Conservation (phyloP, 2,329 filamentous ascomycete genomes). For the Chaetomium strumarium region DNA sequence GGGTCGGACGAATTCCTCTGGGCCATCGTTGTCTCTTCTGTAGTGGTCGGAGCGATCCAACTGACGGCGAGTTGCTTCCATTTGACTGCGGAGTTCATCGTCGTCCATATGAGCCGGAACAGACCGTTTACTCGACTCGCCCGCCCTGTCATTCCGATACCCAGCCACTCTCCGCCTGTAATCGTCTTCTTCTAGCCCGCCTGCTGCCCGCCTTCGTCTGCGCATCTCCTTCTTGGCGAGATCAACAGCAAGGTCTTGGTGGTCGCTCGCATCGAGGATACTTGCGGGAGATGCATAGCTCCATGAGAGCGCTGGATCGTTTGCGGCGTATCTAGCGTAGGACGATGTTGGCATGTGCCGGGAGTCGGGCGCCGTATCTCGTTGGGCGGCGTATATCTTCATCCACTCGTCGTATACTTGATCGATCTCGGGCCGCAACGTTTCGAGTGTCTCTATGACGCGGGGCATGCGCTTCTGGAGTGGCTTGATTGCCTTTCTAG, state of each 20-base stretch:
- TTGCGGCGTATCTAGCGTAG: constrained; percentile 45
- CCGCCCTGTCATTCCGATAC: constrained; percentile 38
- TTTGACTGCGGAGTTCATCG: constrained; percentile 43
- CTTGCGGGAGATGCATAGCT: constrained; percentile 38
- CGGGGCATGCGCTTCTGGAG: constrained; percentile 45
- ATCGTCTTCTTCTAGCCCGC: constrained; percentile 52
- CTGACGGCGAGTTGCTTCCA: constrained; percentile 46
- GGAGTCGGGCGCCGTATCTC: constrained; percentile 18
- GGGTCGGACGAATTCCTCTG: constrained; percentile 22
- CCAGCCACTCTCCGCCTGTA: constrained; percentile 45
- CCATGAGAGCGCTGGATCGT: constrained; percentile 55
- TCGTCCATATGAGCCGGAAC: constrained; percentile 31
- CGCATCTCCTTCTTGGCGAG: constrained; percentile 67
- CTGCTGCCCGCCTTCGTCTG: constrained; percentile 58
- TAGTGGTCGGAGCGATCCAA: constrained; percentile 35
- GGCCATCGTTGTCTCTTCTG: constrained; percentile 15
- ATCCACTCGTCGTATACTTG: constrained; percentile 64
- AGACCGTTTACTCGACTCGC: constrained; percentile 10
- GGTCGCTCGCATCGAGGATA: constrained; percentile 62
- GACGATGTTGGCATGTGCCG: constrained; percentile 24
- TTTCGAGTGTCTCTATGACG: constrained; percentile 67
- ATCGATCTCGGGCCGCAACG: constrained; percentile 72
- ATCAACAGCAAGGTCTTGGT: constrained; percentile 70
- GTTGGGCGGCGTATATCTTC: constrained; percentile 42
- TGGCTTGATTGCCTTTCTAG: constrained; percentile 54